Evolutionary conservation across 176 grass and related monocot species (phyloP), one percentile per base, ranked within the genome.

Genomic region (Aegilops longissima): DNA sequence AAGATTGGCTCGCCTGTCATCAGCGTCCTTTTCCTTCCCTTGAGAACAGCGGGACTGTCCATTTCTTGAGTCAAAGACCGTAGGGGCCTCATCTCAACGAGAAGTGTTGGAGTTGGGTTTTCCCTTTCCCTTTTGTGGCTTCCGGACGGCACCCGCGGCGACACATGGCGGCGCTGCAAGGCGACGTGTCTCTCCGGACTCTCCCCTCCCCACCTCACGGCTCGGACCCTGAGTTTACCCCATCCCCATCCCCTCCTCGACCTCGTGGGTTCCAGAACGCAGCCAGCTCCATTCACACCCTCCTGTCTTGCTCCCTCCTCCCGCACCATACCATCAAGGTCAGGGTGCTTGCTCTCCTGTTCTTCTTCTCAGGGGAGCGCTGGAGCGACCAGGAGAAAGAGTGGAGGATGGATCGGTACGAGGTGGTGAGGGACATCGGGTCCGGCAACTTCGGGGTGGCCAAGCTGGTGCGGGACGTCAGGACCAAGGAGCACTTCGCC

Each of bases 391-490:
- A 31, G 34, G 4, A 34, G 54, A 70, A 30, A 30, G 21, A 9
- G 17, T 12, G 12, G 6, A 3, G 7, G 45, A 96, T 96, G 96
- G 96, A 98, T 75, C 75, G 87, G 33, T 98, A 93, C 81, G 96
- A 98, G 88, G 90, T 95, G 79, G 87, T 98, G 27, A 89, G 62
- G 80, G 93, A 92, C 84, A 80, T 98, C 25, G 96, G 96, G 6
- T 95, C 96, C 8, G 96, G 96, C 1, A 98, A 95, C 76, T 98
- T 98, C 78, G 96, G 96, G 9, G 96, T 98, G 76, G 90, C 96
- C 61, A 98, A 95, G 89, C 84, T 98, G 44, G 93, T 98, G 13
- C 87, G 91, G 27, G 91, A 98, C 83, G 74, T 93, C 69, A 17
- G 18, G 14, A 93, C 96, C 81, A 91, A 93, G 76, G 93, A 95